Conservation (phyloP, 805 yeast species). For the Spathaspora passalidarum region DNA sequence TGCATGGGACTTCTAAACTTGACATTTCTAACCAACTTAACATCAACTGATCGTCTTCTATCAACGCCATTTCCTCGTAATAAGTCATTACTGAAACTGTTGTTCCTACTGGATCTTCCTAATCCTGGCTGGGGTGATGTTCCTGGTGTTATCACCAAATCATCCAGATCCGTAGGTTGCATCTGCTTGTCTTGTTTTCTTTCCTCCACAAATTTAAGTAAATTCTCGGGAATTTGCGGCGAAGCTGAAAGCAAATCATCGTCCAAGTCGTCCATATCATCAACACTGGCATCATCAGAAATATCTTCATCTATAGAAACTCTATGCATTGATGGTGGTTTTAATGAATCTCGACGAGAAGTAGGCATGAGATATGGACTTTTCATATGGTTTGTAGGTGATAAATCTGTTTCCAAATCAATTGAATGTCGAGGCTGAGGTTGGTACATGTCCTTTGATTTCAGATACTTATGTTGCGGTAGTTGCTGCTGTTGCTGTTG, state of each 20-base stretch:
- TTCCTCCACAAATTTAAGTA: slow-evolving; percentile 53
- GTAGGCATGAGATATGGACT: background rate
- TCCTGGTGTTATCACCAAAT: slow-evolving; percentile 24
- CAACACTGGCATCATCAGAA: slow-evolving; percentile 20
- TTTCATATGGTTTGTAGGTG: background rate
- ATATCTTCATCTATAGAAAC: slow-evolving; percentile 8
- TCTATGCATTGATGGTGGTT: background rate
- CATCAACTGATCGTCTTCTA: slow-evolving; percentile 31
- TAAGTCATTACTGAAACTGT: slow-evolving; percentile 20
- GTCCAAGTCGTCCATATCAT: slow-evolving; percentile 43
- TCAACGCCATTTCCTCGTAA: slow-evolving; percentile 18
- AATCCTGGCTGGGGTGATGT: slow-evolving; percentile 24
- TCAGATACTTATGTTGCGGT: background rate
- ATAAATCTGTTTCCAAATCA: background rate
- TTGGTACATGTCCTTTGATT: background rate
- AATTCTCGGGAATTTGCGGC: slow-evolving; percentile 66
- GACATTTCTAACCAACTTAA: slow-evolving; percentile 21
- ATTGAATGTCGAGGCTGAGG: background rate
- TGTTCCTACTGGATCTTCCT: slow-evolving; percentile 16
- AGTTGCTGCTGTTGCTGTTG: no score
- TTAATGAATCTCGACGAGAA: background rate
- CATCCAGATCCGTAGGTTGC: slow-evolving; percentile 19
- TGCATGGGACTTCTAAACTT: slow-evolving; percentile 13
- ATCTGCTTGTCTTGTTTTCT: slow-evolving; percentile 32
- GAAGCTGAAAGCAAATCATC: slow-evolving; percentile 53